These are phyloP conservation scores for Pharus latifolius DNA, from an alignment of 176 grass and related monocot species.

Conservation along the genomic window DNA sequence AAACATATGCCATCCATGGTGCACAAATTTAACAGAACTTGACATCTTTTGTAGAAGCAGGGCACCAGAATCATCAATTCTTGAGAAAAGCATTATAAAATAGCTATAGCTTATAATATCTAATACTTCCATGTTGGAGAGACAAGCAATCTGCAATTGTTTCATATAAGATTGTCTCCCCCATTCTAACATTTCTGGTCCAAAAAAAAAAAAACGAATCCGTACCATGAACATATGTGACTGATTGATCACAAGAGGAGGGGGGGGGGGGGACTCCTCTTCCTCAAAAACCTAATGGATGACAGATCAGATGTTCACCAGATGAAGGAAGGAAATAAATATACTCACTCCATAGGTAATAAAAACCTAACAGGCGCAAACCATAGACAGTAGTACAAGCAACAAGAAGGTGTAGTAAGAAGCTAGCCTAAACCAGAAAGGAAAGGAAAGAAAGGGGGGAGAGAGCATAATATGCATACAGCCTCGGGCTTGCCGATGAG, in stretches of 20 bases:
- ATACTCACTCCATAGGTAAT: too few species aligned
- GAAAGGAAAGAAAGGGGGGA: too few species aligned
- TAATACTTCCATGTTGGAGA: not conserved
- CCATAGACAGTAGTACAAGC: too few species aligned
- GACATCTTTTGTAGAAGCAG: not conserved
- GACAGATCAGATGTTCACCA: too few species aligned
- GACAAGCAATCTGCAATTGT: too few species aligned
- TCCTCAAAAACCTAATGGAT: not conserved
- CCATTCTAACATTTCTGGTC: not conserved
- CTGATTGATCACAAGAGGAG: not conserved
- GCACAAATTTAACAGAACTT: not conserved
- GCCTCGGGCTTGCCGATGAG: slow-evolving; percentile 84
- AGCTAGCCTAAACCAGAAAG: too few species aligned
- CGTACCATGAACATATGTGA: too few species aligned
- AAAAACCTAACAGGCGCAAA: too few species aligned
- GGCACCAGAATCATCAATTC: not conserved
- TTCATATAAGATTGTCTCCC: too few species aligned
- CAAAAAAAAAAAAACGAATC: too few species aligned
- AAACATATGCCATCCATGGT: not conserved
- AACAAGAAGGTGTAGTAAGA: too few species aligned
- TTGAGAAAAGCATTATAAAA: not conserved
- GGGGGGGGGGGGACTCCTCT: not conserved
- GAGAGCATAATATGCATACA: not conserved
- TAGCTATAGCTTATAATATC: not conserved
- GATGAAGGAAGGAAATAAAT: not conserved